Percentiles rank a stretch among this genome's conserved stretches.
phyloP scores from a whole-genome alignment of 2,329 filamentous ascomycete species.

The Ophiostoma perfectum region DNA sequence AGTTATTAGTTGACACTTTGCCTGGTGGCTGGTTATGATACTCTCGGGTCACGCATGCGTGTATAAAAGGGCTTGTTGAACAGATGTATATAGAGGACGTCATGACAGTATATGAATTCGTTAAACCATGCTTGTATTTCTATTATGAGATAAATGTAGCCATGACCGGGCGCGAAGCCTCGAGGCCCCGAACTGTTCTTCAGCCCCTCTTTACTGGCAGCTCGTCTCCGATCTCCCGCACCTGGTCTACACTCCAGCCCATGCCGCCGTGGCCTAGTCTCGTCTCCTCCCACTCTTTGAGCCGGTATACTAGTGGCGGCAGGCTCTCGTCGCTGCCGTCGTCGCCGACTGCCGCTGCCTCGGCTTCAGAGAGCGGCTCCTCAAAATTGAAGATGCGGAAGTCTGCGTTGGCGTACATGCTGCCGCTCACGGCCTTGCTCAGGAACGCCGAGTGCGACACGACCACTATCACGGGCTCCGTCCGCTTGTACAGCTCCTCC shows the following conservation, averaged over 20 bases:
- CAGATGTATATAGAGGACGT: no score
- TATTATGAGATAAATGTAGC: no score
- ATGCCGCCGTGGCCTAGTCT: conserved; percentile 45
- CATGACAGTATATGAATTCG: no score
- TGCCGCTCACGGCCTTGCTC: conserved; percentile 50
- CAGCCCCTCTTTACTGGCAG: conserved; percentile 25
- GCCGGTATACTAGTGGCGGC: conserved; percentile 24
- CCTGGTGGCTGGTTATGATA: no score
- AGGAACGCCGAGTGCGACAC: conserved; percentile 62
- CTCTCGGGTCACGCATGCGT: no score
- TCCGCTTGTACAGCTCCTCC: conserved; percentile 44
- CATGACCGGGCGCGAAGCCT: no score
- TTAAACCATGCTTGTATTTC: no score
- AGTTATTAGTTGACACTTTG: no score
- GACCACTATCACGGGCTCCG: conserved; percentile 58
- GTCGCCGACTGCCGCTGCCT: not conserved
- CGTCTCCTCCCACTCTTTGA: conserved; percentile 48
- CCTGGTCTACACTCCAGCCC: conserved; percentile 42
- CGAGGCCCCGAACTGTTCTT: no score
- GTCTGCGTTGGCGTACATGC: conserved; percentile 57
- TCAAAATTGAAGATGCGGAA: conserved; percentile 58
- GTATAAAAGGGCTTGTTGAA: no score
- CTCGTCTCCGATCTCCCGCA: conserved; percentile 31
- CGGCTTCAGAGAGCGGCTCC: conserved; percentile 21
- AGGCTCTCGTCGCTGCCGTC: conserved; percentile 25